phyloP scores from a whole-genome alignment of 2,329 filamentous ascomycete genomes.

The Alternaria consortialis region DNA sequence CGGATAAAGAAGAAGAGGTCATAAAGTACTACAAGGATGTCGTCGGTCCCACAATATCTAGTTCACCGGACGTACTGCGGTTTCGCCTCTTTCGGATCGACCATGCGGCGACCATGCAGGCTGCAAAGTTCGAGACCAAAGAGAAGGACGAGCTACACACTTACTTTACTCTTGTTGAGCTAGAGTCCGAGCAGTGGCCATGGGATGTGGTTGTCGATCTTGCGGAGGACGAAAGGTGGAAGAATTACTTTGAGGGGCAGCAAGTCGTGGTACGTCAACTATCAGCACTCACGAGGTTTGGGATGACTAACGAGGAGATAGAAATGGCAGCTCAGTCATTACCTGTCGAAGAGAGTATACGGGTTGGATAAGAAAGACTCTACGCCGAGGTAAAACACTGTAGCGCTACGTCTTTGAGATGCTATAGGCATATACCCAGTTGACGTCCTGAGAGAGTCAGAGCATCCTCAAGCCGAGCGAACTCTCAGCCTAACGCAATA shows the following conservation, averaged over 20 bases:
- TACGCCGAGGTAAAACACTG: not conserved
- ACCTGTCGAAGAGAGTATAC: conserved; percentile 13
- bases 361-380: not conserved
- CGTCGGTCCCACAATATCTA: conserved; percentile 19
- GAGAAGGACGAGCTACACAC: conserved; percentile 18
- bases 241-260: conserved; percentile 23
- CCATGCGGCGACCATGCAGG: conserved; percentile 15
- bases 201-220: conserved; percentile 30
- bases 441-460: not conserved
- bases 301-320: conserved; percentile 11
- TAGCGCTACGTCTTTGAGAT: not conserved
- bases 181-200: conserved; percentile 28
- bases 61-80: conserved; percentile 23
- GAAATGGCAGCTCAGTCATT: conserved; percentile 29
- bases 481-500: not conserved
- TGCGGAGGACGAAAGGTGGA: conserved; percentile 21
- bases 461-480: not conserved
- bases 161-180: conserved; percentile 23
- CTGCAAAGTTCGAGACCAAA: conserved; percentile 3
- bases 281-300: not conserved
- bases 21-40: conserved; percentile 16
- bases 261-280: conserved; percentile 19
- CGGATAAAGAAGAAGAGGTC: conserved; percentile 21
- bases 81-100: conserved; percentile 27
- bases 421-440: not conserved